phyloP scores from a whole-genome alignment of 495 filamentous ascomycete genomes.

The Penicillium argentinense region DNA sequence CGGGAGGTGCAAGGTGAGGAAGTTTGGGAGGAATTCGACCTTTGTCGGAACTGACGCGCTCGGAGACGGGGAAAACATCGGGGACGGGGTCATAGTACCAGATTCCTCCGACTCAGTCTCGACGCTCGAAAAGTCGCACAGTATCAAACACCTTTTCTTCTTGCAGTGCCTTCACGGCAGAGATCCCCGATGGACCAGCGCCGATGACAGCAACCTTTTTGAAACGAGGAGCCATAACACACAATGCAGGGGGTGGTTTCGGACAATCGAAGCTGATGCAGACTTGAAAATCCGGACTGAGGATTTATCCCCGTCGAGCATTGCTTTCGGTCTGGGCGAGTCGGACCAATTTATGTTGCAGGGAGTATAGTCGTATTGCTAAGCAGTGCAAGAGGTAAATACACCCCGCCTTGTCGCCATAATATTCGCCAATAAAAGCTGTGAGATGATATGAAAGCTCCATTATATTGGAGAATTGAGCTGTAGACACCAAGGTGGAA shows the following conservation, averaged over 20 bases:
- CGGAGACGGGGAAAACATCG: constrained; percentile 12
- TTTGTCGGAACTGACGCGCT: neutral
- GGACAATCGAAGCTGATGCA: no score
- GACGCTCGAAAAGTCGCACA: constrained; percentile 55
- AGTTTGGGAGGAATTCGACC: constrained; percentile 12
- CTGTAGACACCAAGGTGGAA: neutral
- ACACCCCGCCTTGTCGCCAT: constrained; percentile 15
- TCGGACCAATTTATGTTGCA: neutral
- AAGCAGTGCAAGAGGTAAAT: constrained; percentile 11
- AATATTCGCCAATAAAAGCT: neutral
- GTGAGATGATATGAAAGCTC: neutral
- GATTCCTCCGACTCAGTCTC: constrained; percentile 48
- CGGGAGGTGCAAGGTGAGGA: constrained; percentile 14
- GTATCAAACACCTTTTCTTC: constrained; percentile 49
- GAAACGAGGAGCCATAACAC: constrained; percentile 27
- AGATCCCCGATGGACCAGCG: constrained; percentile 52
- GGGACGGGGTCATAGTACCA: constrained; percentile 37
- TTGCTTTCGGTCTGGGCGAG: no score
- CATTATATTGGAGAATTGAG: constrained; percentile 2
- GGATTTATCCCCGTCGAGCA: no score
- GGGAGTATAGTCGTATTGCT: neutral
- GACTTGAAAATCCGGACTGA: no score
- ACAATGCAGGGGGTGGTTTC: no score
- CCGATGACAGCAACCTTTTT: constrained; percentile 50
- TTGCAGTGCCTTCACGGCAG: constrained; percentile 50